phyloP scores from a whole-genome alignment of 805 yeast species.

The Starmerella vaccinii region DNA sequence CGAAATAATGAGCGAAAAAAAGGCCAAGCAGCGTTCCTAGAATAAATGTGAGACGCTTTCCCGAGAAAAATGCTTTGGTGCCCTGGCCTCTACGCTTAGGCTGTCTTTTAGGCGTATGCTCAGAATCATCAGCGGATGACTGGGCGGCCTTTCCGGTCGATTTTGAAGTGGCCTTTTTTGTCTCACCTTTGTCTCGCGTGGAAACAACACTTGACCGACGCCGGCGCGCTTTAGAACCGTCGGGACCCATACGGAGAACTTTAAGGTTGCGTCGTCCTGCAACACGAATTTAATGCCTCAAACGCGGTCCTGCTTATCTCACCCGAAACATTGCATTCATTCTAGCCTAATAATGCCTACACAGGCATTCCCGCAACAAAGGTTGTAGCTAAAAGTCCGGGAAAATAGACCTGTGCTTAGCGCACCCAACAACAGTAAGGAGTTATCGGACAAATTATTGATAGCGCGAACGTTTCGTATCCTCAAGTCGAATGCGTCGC shows the following conservation, averaged over 20 bases:
- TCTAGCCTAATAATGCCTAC: no score
- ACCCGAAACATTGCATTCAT: not conserved
- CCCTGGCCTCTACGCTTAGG: constrained; percentile 4
- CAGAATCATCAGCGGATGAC: not conserved
- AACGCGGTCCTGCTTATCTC: not conserved
- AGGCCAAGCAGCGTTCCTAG: constrained; percentile 70
- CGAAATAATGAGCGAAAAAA: constrained; percentile 51
- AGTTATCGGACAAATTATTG: no score
- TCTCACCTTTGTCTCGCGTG: not conserved
- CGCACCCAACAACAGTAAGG: no score
- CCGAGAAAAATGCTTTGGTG: constrained; percentile 20
- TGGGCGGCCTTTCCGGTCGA: not conserved
- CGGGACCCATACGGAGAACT: not conserved
- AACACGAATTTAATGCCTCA: not conserved
- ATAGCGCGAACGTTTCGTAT: no score
- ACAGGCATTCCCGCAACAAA: no score
- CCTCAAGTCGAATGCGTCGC: no score
- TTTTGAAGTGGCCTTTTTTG: not conserved
- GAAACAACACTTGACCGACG: not conserved
- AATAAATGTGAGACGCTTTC: constrained; percentile 51
- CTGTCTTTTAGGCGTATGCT: not conserved
- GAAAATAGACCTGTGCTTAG: no score
- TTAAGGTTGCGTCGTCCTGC: not conserved
- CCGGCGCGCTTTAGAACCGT: constrained; percentile 1
- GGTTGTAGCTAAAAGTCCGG: no score